Evolutionary conservation across 139 green algal species (phyloP), one percentile per base, ranked within the genome.

Genomic region (Chlamydomonas sp.): DNA sequence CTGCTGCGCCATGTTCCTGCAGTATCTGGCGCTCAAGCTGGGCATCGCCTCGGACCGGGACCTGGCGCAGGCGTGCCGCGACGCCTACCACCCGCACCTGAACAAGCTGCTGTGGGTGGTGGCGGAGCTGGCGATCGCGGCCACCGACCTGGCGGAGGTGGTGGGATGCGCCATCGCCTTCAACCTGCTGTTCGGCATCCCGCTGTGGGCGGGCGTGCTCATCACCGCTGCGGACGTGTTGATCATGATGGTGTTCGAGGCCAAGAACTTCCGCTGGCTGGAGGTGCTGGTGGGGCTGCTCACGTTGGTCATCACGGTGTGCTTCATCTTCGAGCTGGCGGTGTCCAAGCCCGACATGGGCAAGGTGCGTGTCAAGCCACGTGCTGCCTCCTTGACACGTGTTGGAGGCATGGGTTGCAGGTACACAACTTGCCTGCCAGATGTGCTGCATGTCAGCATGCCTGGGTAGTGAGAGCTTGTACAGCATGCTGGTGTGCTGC

Each of bases 41-140:
- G 93, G 93, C 14, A 80, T 93, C 1, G 87, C 93, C 8, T 80
- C 86, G 12, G 92, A 95, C 67, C 75, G 93, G 4, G 93, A 95
- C 71, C 88, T 95, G 71, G 93, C 93, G 57, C 93, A 91, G 90
- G 90, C 92, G 18, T 95, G 93, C 80, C 81, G 92, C 9, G 91
- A 95, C 72, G 93, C 91, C 5, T 95, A 95, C 85, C 90, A 69
- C 61, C 83, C 84, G 9, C 85, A 58, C 82, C 58, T 91, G 5
- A 89, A 83, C 88, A 85, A 89, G 59, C 16, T 86, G 14, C 88
- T 96, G 63, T 96, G 93, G 93, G 9, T 95, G 3, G 60, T 95
- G 31, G 90, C 91, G 1, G 93, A 96, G 77, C 57, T 96, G 3
- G 94, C 93, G 59, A 96, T 96, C 82, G 87, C 80, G 3, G 94